phyloP scores from a whole-genome alignment of 331 rosid genomes.

The Phaseolus coccineus region DNA sequence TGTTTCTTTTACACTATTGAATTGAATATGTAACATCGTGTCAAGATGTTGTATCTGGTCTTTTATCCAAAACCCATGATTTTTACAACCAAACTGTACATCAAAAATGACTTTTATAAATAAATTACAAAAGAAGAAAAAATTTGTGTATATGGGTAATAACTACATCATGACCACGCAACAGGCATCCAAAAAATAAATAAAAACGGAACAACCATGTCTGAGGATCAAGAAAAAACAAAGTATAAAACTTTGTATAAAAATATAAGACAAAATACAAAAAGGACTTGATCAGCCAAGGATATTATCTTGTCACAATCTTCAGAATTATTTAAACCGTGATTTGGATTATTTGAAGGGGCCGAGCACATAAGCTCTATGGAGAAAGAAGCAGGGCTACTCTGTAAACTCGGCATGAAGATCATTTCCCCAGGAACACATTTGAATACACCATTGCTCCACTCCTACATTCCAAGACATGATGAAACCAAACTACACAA shows the following conservation, averaged over 20 bases:
- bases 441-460: conserved; percentile 61
- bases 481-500: too few species aligned
- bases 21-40: conserved; percentile 23
- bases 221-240: conserved; percentile 46
- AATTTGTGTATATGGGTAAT: conserved; percentile 7
- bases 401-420: conserved; percentile 53
- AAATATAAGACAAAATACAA: conserved; percentile 54
- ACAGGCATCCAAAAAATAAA: conserved; percentile 28
- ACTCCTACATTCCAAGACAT: conserved; percentile 51
- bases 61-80: conserved; percentile 36
- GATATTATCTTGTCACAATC: conserved; percentile 51
- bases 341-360: conserved; percentile 40
- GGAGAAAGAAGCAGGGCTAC: conserved; percentile 56
- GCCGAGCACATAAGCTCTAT: conserved; percentile 61
- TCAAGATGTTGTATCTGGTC: conserved; percentile 4
- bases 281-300: conserved; percentile 62
- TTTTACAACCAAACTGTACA: conserved; percentile 46
- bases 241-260: conserved; percentile 54
- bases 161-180: conserved; percentile 45
- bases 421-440: conserved; percentile 64
- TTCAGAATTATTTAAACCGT: conserved; percentile 21
- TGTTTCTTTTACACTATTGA: background rate
- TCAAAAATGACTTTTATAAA: conserved; percentile 35
- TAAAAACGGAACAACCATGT: conserved; percentile 35
- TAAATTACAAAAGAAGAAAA: conserved; percentile 2